phyloP scores from a whole-genome alignment of 768 basidiomycete species.

The Phylloporus arenicola region DNA sequence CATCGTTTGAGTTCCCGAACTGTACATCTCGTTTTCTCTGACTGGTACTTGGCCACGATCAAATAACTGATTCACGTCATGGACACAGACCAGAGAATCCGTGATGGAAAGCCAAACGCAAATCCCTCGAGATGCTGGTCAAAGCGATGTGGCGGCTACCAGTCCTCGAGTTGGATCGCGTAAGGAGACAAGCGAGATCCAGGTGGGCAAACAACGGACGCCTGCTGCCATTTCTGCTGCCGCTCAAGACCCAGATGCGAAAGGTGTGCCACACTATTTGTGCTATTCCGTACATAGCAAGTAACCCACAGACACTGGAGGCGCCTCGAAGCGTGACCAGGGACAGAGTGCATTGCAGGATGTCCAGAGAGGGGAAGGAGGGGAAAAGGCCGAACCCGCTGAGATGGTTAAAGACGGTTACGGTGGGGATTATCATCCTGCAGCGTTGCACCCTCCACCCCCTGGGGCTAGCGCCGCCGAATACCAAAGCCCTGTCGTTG shows the following conservation, averaged over 20 bases:
- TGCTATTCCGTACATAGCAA: background rate
- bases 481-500: background rate
- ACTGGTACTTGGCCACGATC: background rate
- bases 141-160: background rate
- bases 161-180: background rate
- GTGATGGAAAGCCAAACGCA: background rate
- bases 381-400: background rate
- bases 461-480: conserved; percentile 16
- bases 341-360: background rate
- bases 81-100: conserved; percentile 1
- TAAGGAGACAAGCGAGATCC: background rate
- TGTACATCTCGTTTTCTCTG: background rate
- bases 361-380: conserved; percentile 3
- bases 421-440: conserved; percentile 25
- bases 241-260: background rate
- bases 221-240: background rate
- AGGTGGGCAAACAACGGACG: background rate
- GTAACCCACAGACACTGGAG: background rate
- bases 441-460: conserved; percentile 25
- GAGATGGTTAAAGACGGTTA: conserved; percentile 3
- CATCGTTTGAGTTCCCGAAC: background rate
- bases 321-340: background rate
- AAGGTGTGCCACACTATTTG: conserved; percentile 7
- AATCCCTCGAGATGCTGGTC: background rate
- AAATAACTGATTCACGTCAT: conserved; percentile 5